Percentiles rank a stretch among this genome's conserved stretches.
Evolutionary conservation across 2,329 filamentous ascomycete genomes (phyloP).

Genomic region (Scedosporium minutisporum): DNA sequence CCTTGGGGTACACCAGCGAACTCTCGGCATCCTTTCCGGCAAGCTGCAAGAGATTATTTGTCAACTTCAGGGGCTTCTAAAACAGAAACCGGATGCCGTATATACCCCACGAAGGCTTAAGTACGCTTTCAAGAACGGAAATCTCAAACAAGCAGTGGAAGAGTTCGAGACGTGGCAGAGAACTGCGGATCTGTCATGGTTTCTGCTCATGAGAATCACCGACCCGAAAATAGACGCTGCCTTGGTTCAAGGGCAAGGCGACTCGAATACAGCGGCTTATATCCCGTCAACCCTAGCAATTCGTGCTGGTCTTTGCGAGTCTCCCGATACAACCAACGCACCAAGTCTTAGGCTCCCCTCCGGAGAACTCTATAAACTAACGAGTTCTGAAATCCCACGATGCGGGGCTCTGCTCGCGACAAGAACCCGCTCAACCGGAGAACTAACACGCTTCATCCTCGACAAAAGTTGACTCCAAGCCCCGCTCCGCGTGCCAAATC

Average conservation of each 20-base stretch:
- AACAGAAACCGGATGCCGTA: neutral
- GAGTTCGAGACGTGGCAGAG: constrained; percentile 16
- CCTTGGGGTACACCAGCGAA: neutral
- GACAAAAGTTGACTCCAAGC: neutral
- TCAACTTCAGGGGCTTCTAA: neutral
- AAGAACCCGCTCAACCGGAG: neutral
- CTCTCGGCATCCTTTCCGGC: neutral
- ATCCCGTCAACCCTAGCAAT: neutral
- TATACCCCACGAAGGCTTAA: constrained; percentile 7
- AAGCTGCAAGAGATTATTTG: neutral
- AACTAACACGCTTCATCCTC: neutral
- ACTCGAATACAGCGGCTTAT: neutral
- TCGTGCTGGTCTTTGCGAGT: neutral
- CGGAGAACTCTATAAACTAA: neutral
- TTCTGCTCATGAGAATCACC: constrained; percentile 14
- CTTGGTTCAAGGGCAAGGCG: neutral
- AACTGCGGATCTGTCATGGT: constrained; percentile 14
- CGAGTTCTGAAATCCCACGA: neutral
- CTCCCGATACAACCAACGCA: neutral
- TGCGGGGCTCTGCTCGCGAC: neutral
- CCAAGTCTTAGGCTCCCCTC: neutral
- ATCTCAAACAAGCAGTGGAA: constrained; percentile 11
- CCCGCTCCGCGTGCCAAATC: neutral
- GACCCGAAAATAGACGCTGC: constrained; percentile 11
- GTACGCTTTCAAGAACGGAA: constrained; percentile 10